Percentiles rank a stretch among this genome's conserved stretches.
These are phyloP conservation scores for Omphalotus olearius DNA, from an alignment of 1,284 basidiomycete genomes.

Conservation along the genomic window DNA sequence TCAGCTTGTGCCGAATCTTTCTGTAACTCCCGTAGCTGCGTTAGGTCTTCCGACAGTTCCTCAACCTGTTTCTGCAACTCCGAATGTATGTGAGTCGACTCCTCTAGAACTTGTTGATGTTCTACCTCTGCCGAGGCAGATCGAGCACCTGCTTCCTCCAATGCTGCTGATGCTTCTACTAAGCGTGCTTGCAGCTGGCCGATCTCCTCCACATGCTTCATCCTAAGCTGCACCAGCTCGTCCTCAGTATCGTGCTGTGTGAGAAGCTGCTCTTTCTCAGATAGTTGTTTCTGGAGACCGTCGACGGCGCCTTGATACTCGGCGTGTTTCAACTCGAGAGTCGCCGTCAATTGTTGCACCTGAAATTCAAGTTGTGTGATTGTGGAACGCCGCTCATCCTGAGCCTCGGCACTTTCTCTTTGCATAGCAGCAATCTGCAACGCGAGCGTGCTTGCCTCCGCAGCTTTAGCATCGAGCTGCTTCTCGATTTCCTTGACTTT, in stretches of 20 bases:
- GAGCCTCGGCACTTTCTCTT: neutral
- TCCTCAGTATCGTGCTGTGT: slow-evolving; percentile 22
- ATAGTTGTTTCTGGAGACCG: slow-evolving; percentile 19
- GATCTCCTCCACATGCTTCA: slow-evolving; percentile 36
- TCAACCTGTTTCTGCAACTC: slow-evolving; percentile 8
- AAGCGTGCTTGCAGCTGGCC: slow-evolving; percentile 32
- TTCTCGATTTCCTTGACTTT: slow-evolving; percentile 9
- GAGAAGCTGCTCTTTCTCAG: slow-evolving; percentile 19
- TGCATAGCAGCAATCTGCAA: slow-evolving; percentile 19
- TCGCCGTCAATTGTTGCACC: slow-evolving; percentile 20
- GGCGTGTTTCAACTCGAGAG: slow-evolving; percentile 19
- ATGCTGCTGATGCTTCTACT: slow-evolving; percentile 25
- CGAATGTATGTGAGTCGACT: slow-evolving; percentile 5
- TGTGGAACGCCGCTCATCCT: slow-evolving; percentile 14
- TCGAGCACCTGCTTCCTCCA: slow-evolving; percentile 29
- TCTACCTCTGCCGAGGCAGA: slow-evolving; percentile 23
- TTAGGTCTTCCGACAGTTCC: slow-evolving; percentile 4
- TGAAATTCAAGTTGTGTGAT: slow-evolving; percentile 29
- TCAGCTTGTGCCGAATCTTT: slow-evolving; percentile 12
- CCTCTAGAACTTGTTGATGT: slow-evolving; percentile 9
- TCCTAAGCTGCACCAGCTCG: slow-evolving; percentile 30
- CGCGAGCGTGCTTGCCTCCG: slow-evolving; percentile 10
- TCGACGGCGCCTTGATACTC: slow-evolving; percentile 17
- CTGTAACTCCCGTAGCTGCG: slow-evolving; percentile 3
- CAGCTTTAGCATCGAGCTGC: slow-evolving; percentile 14